A percentile compares a stretch with the other conserved stretches of the same genome.
These are phyloP conservation scores for Iris macrosiphon DNA, from an alignment of 106 monocot genomes.

Conservation along the genomic window DNA sequence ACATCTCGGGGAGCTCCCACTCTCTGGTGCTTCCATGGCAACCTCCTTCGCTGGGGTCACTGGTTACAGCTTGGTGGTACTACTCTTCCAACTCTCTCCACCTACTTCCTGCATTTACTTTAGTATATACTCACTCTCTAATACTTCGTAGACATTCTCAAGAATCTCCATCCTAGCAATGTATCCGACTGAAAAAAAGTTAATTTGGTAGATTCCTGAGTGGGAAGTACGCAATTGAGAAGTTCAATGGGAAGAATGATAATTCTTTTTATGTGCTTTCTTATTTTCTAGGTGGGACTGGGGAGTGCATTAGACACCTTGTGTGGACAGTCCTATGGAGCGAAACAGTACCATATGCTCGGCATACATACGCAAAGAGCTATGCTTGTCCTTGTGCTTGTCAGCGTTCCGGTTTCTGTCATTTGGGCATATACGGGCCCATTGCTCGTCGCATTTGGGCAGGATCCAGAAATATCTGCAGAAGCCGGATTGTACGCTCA, in stretches of 20 bases:
- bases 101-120: no score
- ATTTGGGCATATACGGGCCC: slow-evolving; percentile 14
- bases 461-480: slow-evolving; percentile 6
- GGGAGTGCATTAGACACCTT: slow-evolving; percentile 38
- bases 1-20: not conserved
- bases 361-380: slow-evolving; percentile 35
- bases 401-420: slow-evolving; percentile 11
- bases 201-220: no score
- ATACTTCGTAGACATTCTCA: no score
- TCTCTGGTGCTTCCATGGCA: slow-evolving; percentile 3
- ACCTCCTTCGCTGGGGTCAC: slow-evolving; percentile 9
- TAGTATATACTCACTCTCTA: no score
- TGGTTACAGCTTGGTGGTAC: slow-evolving; percentile 8
- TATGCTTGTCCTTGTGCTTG: slow-evolving; percentile 20
- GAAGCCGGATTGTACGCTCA: not conserved
- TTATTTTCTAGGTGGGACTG: slow-evolving; percentile 29
- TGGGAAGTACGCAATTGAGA: no score
- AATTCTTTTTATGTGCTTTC: not conserved
- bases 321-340: slow-evolving; percentile 40
- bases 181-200: no score
- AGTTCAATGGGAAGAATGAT: no score
- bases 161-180: no score
- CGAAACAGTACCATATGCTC: slow-evolving; percentile 26
- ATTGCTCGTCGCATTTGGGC: slow-evolving; percentile 9
- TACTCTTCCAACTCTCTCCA: no score